These are phyloP conservation scores for Cynara cardunculus DNA, from an alignment of 129 eudicot species.

Conservation along the genomic window DNA sequence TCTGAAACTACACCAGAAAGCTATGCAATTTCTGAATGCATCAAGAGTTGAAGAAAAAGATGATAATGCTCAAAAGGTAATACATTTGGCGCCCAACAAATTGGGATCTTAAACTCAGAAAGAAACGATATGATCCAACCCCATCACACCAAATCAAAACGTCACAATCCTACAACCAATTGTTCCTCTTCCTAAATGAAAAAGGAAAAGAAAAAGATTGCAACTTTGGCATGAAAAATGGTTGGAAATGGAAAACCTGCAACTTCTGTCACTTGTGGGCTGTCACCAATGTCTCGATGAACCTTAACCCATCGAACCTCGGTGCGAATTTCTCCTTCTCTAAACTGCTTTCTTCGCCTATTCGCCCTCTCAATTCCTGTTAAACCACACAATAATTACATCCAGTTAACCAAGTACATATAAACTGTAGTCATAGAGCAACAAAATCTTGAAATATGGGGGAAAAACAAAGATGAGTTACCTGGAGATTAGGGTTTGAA, in stretches of 20 bases:
- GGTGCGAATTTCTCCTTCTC: slow-evolving; percentile 56
- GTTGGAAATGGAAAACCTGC: not conserved
- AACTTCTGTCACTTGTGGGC: slow-evolving; percentile 56
- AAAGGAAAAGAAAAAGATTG: slow-evolving; percentile 12
- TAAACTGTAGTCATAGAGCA: not conserved
- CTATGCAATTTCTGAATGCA: not conserved
- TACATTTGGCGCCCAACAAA: slow-evolving; percentile 22
- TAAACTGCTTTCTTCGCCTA: slow-evolving; percentile 17
- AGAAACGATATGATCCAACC: slow-evolving; percentile 12
- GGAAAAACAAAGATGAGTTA: not conserved
- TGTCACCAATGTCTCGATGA: slow-evolving; percentile 77
- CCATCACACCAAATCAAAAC: slow-evolving; percentile 33
- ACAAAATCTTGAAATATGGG: not conserved
- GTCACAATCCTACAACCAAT: slow-evolving; percentile 29
- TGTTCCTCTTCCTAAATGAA: not conserved
- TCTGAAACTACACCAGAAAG: not conserved
- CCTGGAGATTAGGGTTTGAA: slow-evolving; percentile 20
- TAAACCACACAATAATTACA: not conserved
- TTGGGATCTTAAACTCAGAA: slow-evolving; percentile 17
- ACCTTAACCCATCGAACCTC: slow-evolving; percentile 68
- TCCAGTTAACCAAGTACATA: not conserved
- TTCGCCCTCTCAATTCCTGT: slow-evolving; percentile 18
- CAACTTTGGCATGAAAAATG: slow-evolving; percentile 33
- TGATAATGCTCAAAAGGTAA: slow-evolving; percentile 14
- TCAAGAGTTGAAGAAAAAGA: not conserved